Percentiles rank a stretch among this genome's conserved stretches.
These are phyloP conservation scores for Stagonosporopsis vannaccii DNA, from an alignment of 2,329 filamentous ascomycete genomes.

Conservation along the genomic window DNA sequence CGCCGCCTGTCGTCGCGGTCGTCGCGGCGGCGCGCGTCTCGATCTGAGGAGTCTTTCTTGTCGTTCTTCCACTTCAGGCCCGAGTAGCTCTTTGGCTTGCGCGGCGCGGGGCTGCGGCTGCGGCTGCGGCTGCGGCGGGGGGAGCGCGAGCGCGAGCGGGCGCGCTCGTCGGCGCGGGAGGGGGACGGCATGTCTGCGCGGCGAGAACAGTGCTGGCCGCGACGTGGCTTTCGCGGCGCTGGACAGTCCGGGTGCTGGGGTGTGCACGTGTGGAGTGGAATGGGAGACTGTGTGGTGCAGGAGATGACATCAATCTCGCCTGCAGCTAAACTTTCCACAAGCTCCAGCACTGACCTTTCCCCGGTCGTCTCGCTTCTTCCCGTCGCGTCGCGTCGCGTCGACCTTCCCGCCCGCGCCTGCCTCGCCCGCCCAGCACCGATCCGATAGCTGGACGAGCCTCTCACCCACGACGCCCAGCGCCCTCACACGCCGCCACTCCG, in stretches of 20 bases:
- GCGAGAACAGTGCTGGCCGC: not conserved
- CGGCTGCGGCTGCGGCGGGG: constrained; percentile 33
- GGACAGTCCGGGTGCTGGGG: too few relatives aligned
- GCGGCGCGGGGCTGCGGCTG: constrained; percentile 25
- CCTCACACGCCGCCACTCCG: not conserved
- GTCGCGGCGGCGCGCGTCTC: constrained; percentile 51
- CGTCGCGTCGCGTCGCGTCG: constrained; percentile 25
- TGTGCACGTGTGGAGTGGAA: too few relatives aligned
- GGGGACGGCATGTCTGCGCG: constrained; percentile 25
- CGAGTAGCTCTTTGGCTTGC: constrained; percentile 52
- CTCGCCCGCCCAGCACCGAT: not conserved
- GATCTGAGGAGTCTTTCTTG: constrained; percentile 40
- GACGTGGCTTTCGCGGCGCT: not conserved
- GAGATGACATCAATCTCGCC: constrained; percentile 19
- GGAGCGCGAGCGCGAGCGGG: constrained; percentile 40
- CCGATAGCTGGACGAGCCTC: not conserved
- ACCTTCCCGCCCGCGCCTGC: too few relatives aligned
- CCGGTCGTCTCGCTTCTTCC: constrained; percentile 23
- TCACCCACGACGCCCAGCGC: not conserved
- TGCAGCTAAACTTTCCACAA: not conserved
- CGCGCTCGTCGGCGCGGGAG: constrained; percentile 14
- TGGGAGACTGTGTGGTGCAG: not conserved
- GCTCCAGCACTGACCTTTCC: constrained; percentile 14
- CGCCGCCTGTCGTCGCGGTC: constrained; percentile 20
- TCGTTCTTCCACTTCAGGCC: constrained; percentile 66